These are phyloP conservation scores for Hypoxylon sp. DNA, from an alignment of 2,329 filamentous ascomycete genomes.

Conservation along the genomic window DNA sequence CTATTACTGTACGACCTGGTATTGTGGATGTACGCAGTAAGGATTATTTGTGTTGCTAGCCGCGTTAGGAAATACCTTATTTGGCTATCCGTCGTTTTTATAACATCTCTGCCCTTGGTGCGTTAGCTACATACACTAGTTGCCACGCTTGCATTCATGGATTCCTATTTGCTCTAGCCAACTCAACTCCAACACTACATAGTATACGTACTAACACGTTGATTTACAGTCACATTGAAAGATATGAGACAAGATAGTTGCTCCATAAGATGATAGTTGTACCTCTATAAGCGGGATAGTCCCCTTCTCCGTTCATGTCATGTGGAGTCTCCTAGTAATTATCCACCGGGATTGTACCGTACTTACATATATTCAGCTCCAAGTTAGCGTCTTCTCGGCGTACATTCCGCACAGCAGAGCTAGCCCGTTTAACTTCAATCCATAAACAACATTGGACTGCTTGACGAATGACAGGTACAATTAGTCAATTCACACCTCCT, in stretches of 20 bases:
- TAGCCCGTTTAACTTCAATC: neutral
- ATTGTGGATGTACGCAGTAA: neutral
- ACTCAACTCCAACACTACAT: neutral
- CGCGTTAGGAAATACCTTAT: neutral
- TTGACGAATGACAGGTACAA: neutral
- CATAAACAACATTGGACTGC: neutral
- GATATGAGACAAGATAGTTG: neutral
- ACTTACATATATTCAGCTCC: slow-evolving; percentile 15
- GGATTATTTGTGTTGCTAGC: slow-evolving; percentile 2
- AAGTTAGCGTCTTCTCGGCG: slow-evolving; percentile 20
- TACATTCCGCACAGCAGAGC: slow-evolving; percentile 27
- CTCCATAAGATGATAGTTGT: neutral
- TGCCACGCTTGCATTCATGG: neutral
- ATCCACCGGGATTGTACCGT: neutral
- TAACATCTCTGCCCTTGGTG: neutral
- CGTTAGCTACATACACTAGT: neutral
- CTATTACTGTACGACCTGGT: slow-evolving; percentile 16
- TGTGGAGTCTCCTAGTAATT: neutral
- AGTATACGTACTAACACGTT: neutral
- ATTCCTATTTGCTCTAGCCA: neutral
- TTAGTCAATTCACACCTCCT: neutral
- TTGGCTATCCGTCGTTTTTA: neutral
- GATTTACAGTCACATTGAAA: slow-evolving; percentile 5
- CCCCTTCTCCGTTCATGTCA: neutral
- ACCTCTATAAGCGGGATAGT: slow-evolving; percentile 3